Evolutionary conservation across 2,329 filamentous ascomycete species (phyloP).

Genomic region (Cucurbitaria berberidis): DNA sequence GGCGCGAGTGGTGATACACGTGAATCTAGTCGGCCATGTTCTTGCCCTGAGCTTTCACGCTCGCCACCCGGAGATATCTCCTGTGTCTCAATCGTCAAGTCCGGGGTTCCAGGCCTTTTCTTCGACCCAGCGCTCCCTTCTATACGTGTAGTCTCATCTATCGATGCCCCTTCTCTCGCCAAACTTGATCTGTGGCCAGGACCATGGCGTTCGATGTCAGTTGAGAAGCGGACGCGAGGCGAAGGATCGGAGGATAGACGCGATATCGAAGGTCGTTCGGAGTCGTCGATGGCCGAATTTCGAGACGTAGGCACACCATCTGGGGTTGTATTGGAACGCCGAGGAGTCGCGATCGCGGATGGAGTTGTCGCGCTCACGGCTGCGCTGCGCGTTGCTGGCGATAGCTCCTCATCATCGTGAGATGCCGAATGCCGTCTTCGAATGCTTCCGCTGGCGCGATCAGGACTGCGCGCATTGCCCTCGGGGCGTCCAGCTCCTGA

Average conservation of each 20-base stretch:
- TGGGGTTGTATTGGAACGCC: slow-evolving; percentile 8
- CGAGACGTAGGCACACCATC: slow-evolving; percentile 21
- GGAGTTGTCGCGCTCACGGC: slow-evolving; percentile 15
- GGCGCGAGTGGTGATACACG: slow-evolving; percentile 30
- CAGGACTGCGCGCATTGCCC: slow-evolving; percentile 3
- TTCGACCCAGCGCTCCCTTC: slow-evolving; percentile 18
- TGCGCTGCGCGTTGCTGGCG: slow-evolving; percentile 13
- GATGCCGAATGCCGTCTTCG: slow-evolving; percentile 39
- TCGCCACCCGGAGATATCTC: slow-evolving; percentile 25
- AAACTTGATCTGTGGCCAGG: slow-evolving; percentile 19
- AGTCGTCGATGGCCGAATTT: slow-evolving; percentile 28
- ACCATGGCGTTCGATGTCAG: slow-evolving; percentile 40
- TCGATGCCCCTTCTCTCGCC: slow-evolving; percentile 18
- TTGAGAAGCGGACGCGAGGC: slow-evolving; percentile 47
- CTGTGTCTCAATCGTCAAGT: slow-evolving; percentile 44
- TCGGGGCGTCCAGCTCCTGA: slow-evolving; percentile 34
- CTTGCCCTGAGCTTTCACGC: slow-evolving; percentile 10
- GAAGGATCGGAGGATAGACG: slow-evolving; percentile 36
- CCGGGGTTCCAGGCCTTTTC: slow-evolving; percentile 39
- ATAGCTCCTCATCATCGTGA: slow-evolving; percentile 30
- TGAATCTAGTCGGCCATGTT: slow-evolving; percentile 15
- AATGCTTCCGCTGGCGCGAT: slow-evolving; percentile 23
- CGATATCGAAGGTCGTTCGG: slow-evolving; percentile 32
- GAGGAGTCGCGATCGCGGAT: slow-evolving; percentile 21
- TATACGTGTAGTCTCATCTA: slow-evolving; percentile 17